A percentile compares a stretch with the other conserved stretches of the same genome.
Conservation (phyloP, 2,329 filamentous ascomycete species). For the Arthrobotrys entomopaga region DNA sequence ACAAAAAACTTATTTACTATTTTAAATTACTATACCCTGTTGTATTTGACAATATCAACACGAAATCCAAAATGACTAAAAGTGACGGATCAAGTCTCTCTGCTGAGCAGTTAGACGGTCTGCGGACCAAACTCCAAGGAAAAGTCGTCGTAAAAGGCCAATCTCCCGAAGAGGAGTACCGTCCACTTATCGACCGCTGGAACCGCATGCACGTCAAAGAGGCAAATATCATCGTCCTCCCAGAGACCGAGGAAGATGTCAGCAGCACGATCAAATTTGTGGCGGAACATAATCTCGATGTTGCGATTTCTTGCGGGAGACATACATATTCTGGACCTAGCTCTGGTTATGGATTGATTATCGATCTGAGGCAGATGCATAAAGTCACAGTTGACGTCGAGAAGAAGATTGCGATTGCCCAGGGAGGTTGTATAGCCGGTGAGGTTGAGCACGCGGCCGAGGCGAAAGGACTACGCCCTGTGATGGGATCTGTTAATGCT, state of each 20-base stretch:
- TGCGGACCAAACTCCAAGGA: conserved; percentile 41
- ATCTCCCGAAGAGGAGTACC: conserved; percentile 39
- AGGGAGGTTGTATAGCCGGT: conserved; percentile 38
- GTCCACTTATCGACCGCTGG: conserved; percentile 48
- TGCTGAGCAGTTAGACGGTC: conserved; percentile 14
- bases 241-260: conserved; percentile 41
- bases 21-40: conserved; percentile 11
- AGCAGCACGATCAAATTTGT: conserved; percentile 42
- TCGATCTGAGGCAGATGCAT: conserved; percentile 51
- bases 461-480: conserved; percentile 19
- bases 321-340: conserved; percentile 49
- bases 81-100: conserved; percentile 42
- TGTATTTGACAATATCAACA: conserved; percentile 10
- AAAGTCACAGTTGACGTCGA: conserved; percentile 43
- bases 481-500: conserved; percentile 43
- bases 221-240: conserved; percentile 45
- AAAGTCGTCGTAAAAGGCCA: conserved; percentile 51
- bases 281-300: conserved; percentile 42
- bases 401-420: conserved; percentile 31
- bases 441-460: conserved; percentile 43
- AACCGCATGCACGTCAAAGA: conserved; percentile 48
- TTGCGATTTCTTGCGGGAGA: conserved; percentile 40
- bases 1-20: too few relatives aligned
- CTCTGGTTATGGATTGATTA: conserved; percentile 37
- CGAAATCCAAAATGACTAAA: conserved; percentile 9